Evolutionary conservation across 768 basidiomycete genomes (phyloP).

Genomic region (Russula foetens): DNA sequence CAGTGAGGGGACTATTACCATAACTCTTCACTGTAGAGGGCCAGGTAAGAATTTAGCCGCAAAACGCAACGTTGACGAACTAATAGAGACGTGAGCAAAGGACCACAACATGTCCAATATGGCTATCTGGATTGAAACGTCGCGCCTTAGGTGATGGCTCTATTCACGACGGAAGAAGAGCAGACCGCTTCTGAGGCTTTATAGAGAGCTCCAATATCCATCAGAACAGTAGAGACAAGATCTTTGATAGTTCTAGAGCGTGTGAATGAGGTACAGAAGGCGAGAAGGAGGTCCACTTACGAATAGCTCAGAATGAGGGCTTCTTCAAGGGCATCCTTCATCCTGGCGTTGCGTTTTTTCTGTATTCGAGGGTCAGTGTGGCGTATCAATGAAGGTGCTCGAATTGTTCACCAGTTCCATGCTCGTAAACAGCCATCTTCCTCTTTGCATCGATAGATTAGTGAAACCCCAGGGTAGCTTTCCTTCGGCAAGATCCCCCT

Average conservation of each 20-base stretch:
- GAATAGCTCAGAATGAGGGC: constrained; percentile 78
- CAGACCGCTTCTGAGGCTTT: constrained; percentile 83
- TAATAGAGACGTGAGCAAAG: constrained; percentile 75
- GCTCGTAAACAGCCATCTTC: constrained; percentile 67
- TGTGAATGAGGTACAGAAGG: not conserved
- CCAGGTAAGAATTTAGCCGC: not conserved
- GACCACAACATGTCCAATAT: constrained; percentile 86
- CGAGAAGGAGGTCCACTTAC: constrained; percentile 29
- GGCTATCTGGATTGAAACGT: constrained; percentile 48
- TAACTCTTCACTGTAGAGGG: constrained; percentile 39
- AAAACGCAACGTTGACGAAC: constrained; percentile 35
- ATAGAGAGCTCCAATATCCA: constrained; percentile 73
- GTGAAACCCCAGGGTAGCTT: constrained; percentile 63
- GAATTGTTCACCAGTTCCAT: constrained; percentile 61
- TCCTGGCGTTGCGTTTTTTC: constrained; percentile 84
- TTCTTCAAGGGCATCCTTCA: constrained; percentile 90
- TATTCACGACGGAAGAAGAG: not conserved
- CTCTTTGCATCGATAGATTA: constrained; percentile 57
- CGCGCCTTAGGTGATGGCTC: not conserved
- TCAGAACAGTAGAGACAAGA: constrained; percentile 60
- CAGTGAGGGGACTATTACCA: constrained; percentile 26
- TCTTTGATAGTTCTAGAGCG: constrained; percentile 64
- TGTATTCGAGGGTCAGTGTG: constrained; percentile 23
- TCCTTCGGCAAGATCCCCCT: constrained; percentile 52
- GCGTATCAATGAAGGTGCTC: not conserved